Conservation (phyloP, 139 green algal species). For the Volvox reticuliferus region DNA sequence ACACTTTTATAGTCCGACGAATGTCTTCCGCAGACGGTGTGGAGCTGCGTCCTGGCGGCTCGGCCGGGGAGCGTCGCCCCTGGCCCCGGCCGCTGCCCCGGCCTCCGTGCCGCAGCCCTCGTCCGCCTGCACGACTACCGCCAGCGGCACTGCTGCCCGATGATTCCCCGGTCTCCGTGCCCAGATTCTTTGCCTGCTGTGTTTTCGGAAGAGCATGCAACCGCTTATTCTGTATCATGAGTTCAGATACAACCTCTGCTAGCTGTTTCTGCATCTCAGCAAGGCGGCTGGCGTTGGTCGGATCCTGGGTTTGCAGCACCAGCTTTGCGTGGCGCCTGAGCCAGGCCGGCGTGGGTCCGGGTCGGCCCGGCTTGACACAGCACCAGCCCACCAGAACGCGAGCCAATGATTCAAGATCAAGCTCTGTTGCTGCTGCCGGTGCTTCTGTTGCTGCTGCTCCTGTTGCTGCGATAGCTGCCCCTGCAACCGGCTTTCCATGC, state of each 20-base stretch:
- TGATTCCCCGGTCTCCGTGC: not conserved
- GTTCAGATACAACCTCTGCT: not conserved
- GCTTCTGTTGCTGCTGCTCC: too few species aligned
- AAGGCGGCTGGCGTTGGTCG: not conserved
- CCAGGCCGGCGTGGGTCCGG: not conserved
- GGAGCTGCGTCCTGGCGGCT: not conserved
- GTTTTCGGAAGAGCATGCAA: not conserved
- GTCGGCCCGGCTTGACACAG: not conserved
- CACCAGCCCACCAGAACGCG: slow-evolving; percentile 1
- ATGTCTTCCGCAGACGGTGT: too few species aligned
- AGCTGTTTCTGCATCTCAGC: not conserved
- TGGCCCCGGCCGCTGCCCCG: not conserved
- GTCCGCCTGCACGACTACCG: not conserved
- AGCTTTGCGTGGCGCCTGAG: not conserved
- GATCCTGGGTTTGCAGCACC: not conserved
- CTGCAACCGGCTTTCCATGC: too few species aligned
- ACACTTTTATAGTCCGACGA: too few species aligned
- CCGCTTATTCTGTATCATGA: too few species aligned
- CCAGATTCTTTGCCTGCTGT: not conserved
- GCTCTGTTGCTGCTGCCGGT: not conserved
- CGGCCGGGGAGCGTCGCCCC: not conserved
- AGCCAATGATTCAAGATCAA: not conserved
- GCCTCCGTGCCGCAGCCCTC: too few species aligned
- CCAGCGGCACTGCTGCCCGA: too few species aligned
- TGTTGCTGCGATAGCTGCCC: too few species aligned